Evolutionary conservation across 2,329 filamentous ascomycete genomes (phyloP).

Genomic region (Coleophoma eucalyptorum): DNA sequence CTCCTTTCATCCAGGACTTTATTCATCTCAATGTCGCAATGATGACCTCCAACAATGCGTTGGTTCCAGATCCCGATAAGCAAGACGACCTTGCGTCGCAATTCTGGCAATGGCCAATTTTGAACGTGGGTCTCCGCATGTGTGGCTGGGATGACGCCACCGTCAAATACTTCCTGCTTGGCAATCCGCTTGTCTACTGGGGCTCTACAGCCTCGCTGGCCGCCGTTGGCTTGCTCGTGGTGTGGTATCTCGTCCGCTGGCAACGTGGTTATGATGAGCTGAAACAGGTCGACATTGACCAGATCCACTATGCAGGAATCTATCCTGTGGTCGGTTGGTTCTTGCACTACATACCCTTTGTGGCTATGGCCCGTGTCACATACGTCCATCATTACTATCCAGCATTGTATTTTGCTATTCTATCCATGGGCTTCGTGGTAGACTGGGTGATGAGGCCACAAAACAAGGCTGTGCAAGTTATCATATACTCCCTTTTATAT

Average conservation of each 20-base stretch:
- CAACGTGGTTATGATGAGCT: constrained; percentile 91
- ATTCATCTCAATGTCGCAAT: constrained; percentile 98
- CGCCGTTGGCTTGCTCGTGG: constrained; percentile 66
- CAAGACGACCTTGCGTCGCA: constrained; percentile 95
- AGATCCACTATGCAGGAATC: constrained; percentile 88
- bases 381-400: constrained; percentile 99
- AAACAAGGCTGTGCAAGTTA: constrained; percentile 58
- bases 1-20: constrained; percentile 96
- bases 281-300: constrained; percentile 75
- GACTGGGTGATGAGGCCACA: constrained; percentile 77
- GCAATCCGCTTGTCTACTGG: constrained; percentile 97
- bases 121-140: constrained; percentile 95
- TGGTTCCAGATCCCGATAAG: constrained; percentile 97
- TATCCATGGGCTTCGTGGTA: constrained; percentile 80
- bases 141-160: constrained; percentile 96
- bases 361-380: constrained; percentile 97
- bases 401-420: constrained; percentile 93
- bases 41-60: constrained; percentile 99
- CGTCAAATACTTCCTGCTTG: constrained; percentile 97
- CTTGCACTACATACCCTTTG: constrained; percentile 92
- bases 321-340: constrained; percentile 95
- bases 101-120: constrained; percentile 98
- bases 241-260: constrained; percentile 91
- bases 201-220: constrained; percentile 78
- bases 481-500: constrained; percentile 73